phyloP scores from a whole-genome alignment of 768 basidiomycete genomes.

The Suillus lakei region DNA sequence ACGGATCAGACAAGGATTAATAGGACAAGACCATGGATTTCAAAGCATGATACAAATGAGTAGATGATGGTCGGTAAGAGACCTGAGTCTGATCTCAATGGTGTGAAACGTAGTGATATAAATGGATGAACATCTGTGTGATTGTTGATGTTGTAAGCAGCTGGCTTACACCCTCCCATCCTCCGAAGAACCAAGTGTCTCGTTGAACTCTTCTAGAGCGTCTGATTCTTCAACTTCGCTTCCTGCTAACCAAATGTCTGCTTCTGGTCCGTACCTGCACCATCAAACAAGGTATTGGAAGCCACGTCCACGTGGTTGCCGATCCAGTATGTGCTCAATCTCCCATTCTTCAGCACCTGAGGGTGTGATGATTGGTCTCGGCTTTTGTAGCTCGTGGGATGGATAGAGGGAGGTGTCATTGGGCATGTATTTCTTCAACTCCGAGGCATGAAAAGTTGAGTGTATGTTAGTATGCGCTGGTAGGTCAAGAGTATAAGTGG shows the following conservation, averaged over 20 bases:
- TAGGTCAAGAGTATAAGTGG: constrained; percentile 22
- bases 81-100: too few relatives aligned
- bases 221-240: constrained; percentile 25
- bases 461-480: constrained; percentile 13
- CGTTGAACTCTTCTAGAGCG: constrained; percentile 23
- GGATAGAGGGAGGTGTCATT: constrained; percentile 23
- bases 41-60: too few relatives aligned
- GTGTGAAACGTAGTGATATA: too few relatives aligned
- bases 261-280: constrained; percentile 33
- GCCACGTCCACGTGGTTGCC: not conserved
- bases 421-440: constrained; percentile 8
- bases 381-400: constrained; percentile 1
- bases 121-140: too few relatives aligned
- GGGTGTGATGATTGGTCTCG: constrained; percentile 15
- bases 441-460: constrained; percentile 20
- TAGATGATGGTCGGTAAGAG: too few relatives aligned
- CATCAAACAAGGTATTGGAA: constrained; percentile 31
- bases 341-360: constrained; percentile 18
- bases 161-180: too few relatives aligned
- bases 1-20: too few relatives aligned
- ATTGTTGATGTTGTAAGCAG: too few relatives aligned
- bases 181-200: too few relatives aligned
- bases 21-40: too few relatives aligned
- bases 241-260: constrained; percentile 34
- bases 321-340: constrained; percentile 22